These are phyloP conservation scores for Eremochloa ophiuroides DNA, from an alignment of 176 grass and related monocot species.

Conservation along the genomic window DNA sequence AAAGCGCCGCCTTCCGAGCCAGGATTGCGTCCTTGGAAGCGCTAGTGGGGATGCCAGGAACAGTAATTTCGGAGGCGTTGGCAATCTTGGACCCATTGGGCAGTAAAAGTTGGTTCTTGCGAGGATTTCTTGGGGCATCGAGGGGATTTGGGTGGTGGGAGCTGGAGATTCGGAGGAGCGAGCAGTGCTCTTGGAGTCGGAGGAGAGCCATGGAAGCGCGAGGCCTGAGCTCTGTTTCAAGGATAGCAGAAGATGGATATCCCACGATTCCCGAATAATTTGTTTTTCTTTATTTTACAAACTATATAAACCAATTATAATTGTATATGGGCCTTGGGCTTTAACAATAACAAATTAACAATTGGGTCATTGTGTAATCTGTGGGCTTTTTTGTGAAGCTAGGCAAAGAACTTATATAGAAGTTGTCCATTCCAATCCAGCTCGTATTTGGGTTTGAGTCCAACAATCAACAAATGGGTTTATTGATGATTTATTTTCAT, in stretches of 20 bases:
- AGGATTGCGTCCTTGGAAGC: conserved; percentile 4
- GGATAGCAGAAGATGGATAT: conserved; percentile 19
- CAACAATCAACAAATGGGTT: too few species aligned
- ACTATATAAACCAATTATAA: too few species aligned
- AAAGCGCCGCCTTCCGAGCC: background rate
- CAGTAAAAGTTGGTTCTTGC: background rate
- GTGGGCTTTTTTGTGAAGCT: too few species aligned
- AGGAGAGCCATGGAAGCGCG: conserved; percentile 55
- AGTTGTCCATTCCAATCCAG: too few species aligned
- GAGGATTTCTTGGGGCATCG: background rate
- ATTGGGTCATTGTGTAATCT: too few species aligned
- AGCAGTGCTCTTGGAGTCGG: conserved; percentile 21
- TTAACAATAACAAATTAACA: too few species aligned
- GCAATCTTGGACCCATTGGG: conserved; percentile 25
- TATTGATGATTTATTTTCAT: too few species aligned
- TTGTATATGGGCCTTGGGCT: too few species aligned
- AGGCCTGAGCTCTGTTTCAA: conserved; percentile 8
- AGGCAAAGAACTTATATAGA: too few species aligned
- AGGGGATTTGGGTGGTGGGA: conserved; percentile 9
- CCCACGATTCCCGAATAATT: too few species aligned
- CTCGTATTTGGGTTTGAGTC: too few species aligned
- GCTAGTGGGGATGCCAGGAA: background rate
- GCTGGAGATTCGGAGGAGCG: conserved; percentile 33
- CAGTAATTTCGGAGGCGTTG: background rate
- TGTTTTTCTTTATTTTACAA: too few species aligned